These are phyloP conservation scores for Anisodus acutangulus DNA, from an alignment of 257 asterid genomes.

Conservation along the genomic window DNA sequence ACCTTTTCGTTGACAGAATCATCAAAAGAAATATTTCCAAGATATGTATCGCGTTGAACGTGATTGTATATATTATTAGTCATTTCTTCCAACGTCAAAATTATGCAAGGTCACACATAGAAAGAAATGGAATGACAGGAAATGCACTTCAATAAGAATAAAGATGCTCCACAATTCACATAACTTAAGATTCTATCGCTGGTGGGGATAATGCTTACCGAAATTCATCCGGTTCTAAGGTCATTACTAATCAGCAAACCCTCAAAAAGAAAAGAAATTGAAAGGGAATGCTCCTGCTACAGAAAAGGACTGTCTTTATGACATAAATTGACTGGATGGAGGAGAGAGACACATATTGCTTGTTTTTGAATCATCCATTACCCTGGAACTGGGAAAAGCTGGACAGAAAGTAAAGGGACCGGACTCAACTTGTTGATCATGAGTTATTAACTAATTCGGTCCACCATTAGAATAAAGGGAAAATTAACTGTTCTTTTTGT, in stretches of 20 bases:
- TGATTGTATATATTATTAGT: background rate
- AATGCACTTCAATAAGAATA: slow-evolving; percentile 2
- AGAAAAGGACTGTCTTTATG: too few species aligned
- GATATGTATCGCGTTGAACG: background rate
- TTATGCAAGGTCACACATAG: background rate
- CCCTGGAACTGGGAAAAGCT: slow-evolving; percentile 23
- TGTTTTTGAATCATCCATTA: background rate
- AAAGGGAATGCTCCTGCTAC: too few species aligned
- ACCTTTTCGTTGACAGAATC: background rate
- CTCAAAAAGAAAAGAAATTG: background rate
- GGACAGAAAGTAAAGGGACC: background rate
- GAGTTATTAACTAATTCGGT: background rate
- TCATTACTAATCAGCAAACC: background rate
- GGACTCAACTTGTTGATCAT: slow-evolving; percentile 17
- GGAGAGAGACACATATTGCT: slow-evolving; percentile 2
- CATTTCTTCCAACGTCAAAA: background rate
- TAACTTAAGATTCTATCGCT: background rate
- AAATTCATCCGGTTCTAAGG: background rate
- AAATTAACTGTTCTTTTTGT: background rate
- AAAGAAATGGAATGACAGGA: background rate
- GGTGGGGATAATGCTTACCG: background rate
- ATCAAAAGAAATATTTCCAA: background rate
- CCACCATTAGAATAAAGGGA: background rate
- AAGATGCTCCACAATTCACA: slow-evolving; percentile 7
- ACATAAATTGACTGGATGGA: background rate